Base-by-base conservation (phyloP, 2,329 filamentous ascomycete species). In the Hortaea sp. region DNA sequence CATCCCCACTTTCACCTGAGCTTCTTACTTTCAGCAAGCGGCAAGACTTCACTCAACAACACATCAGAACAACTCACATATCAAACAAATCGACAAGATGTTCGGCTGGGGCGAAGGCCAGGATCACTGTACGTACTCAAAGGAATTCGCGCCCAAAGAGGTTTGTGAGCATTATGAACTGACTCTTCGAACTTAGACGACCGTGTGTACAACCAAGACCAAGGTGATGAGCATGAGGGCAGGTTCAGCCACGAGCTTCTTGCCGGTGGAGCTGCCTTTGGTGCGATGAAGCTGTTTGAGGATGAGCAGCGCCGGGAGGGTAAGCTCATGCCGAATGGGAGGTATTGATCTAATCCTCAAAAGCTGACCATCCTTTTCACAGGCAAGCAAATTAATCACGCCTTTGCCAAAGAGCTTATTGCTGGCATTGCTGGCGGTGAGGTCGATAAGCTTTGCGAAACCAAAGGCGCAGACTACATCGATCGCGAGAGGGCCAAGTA, bases 261-360 rank as follows among this genome's bases (percentile, higher is more conserved):
- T 46, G 85, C 81, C 53, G 84, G 84, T 52, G 86, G 80, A 48
- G 85, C 85, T 48, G 79, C 82, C 51, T 90, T 90, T 63, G 82
- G 79, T 53, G 86, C 81, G 58, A 84, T 90, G 77, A 88, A 88
- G 74, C 71, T 81, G 20, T 89, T 81, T 59, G 85, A 89, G 69
- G 81, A 88, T 65, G 73, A 77, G 58, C 83, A 88, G 70, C 81
- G 83, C 59, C 72, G 69, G 47, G 73, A 85, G 63, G 85, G 58
- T 59, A 45, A 44, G 52, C 42, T 4, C n/a, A 5, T 2, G 20
- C 20, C 20, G 20, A 20, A 20, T 20, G 20, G 2, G 20, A 20
- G 4, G 20, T 2, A 11, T 29, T 32, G 28, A 4, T 34, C 29
- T 80, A 79, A 69, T 27, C 20, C 20, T 20, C 10, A 27, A 42